Base-by-base conservation (phyloP, 148 eudicot species). In the Heliamphora exappendiculata region DNA sequence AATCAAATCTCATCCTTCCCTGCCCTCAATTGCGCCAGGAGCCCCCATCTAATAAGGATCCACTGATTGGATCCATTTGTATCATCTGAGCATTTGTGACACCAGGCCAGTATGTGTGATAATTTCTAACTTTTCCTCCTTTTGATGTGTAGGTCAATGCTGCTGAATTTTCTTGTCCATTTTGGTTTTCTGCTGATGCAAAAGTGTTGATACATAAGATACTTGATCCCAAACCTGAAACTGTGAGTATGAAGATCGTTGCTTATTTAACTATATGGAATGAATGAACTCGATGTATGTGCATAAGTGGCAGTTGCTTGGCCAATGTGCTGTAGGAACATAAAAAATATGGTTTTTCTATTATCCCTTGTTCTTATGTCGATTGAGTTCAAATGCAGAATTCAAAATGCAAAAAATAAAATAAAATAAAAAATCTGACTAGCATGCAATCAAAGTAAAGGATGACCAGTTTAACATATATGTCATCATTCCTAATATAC, bases 171-270 rank as follows among this genome's bases (percentile, higher is more conserved):
- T 78, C 91, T 16, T 93, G 93, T 79, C 98, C 99, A 45, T 82
- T 73, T 77, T 96, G 98, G 98, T 88, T 96, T 78, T 93, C 99
- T 70, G 85, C 90, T 41, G 88, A 75, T 75, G 91, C 86, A 50
- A 89, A 81, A 49, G 84, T 87, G 37, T 82, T 96, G 91, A 85
- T 96, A 75, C 84, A 82, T 42, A 96, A 76, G 82, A 87, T 93
- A 87, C 91, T 96, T 66, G 97, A 96, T 85, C 99, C 98, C 33
- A 93, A 91, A 86, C 99, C 99, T 55, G 85, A 82, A 75, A 88
- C 93, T 68, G 99, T 96, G 82, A 91, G 97, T 83, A 33, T 39
- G 36, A 33, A 41, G 16, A 60, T 57, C 63, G 26, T 53, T 65
- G 8, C 26, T 54, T 39, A 24, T 36, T 54, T 69, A 6, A 49